phyloP scores from a whole-genome alignment of 225 moss, liverwort and hornwort genomes.

The Rhytidiadelphus loreus region DNA sequence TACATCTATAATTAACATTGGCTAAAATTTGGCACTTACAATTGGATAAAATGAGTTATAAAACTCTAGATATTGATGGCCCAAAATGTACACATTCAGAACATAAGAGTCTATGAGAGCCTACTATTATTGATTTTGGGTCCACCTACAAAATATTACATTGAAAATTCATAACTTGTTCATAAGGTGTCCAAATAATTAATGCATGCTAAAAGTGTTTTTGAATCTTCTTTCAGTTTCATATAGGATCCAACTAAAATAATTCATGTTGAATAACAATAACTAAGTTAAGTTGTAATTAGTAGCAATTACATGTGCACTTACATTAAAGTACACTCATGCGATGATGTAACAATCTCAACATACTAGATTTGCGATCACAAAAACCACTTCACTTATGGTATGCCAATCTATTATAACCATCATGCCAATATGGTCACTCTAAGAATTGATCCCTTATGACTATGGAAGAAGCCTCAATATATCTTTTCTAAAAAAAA shows the following conservation, averaged over 20 bases:
- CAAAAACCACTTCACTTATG: too few species aligned
- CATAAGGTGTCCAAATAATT: neutral
- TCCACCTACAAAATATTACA: neutral
- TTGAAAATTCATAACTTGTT: neutral
- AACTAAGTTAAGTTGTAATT: neutral
- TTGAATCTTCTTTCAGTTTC: neutral
- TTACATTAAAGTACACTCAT: too few species aligned
- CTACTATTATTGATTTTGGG: neutral
- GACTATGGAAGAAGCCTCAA: neutral
- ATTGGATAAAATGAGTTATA: neutral
- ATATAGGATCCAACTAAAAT: neutral
- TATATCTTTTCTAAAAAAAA: too few species aligned
- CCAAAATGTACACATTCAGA: neutral
- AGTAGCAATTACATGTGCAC: neutral
- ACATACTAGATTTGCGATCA: neutral
- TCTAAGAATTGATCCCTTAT: neutral
- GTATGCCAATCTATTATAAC: too few species aligned
- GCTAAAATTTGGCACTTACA: rapidly evolving
- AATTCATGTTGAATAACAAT: neutral
- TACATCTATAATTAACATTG: neutral
- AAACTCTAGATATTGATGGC: neutral
- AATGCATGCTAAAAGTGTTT: neutral
- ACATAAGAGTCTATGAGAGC: neutral
- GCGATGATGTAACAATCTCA: neutral
- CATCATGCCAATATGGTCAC: too few species aligned